Base-by-base conservation (phyloP, 768 basidiomycete genomes). In the Serendipita sp. region DNA sequence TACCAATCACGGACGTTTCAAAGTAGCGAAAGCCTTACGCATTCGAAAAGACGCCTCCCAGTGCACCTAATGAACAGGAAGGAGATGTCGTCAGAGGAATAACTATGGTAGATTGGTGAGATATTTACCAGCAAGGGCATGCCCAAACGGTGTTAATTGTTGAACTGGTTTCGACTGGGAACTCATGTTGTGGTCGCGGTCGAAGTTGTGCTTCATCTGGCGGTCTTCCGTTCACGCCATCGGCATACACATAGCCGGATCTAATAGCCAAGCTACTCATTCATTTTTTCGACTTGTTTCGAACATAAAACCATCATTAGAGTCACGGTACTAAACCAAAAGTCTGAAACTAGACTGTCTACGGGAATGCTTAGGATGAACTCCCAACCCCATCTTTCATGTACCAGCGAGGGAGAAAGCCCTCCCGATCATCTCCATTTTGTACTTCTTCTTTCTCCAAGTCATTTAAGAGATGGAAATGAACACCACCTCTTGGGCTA, bases 11-110 rank as follows among this genome's bases (percentile, higher is more conserved):
- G 8, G 30, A 36, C 10, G 23, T 41, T 4, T 8, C 66, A 34
- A 7, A 41, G 13, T 18, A 36, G 10, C 10, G 15, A 13, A 56
- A 8, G 30, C 83, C 92, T 73, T 74, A 94, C 89, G 92, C 91
- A 69, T 90, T 91, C 68, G 88, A 86, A 74, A 96, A 91, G 72
- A 93, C 92, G 30, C 88, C 93, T 54, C 94, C 91, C 16, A 97
- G 79, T 5, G 95, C 95, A 2, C 56, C 56, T 60, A n/a, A 18
- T 3, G n/a, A 28, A 36, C 48, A 51, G 5, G 8, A 8, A 18
- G 5, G 8, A 8, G 8, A 51, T 18, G 30, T 32, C n/a, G 30
- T 51, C 48, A 32, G 18, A 18, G 56, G 7, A 32, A 32, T 7
- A 28, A 60, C 8, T n/a, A 35, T 28, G 28, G 11, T 28, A 60